A percentile compares a stretch with the other conserved stretches of the same genome.
Evolutionary conservation across 1,284 basidiomycete species (phyloP).

Genomic region (Vanrija sp.): DNA sequence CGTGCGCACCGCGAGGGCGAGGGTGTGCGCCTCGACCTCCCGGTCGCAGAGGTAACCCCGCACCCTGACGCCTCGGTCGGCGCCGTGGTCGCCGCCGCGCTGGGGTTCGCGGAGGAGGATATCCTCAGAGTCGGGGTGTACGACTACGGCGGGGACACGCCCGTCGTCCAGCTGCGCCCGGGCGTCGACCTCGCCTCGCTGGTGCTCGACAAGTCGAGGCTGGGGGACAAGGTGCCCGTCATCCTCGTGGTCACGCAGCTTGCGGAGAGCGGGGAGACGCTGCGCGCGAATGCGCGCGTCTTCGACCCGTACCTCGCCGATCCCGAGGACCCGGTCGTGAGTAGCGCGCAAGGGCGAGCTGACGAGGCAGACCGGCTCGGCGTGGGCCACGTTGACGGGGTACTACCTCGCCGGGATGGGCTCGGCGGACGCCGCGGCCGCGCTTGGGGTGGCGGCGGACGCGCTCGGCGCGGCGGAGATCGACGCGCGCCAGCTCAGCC

Average conservation of each 20-base stretch:
- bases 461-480: not conserved
- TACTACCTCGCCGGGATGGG: conserved; percentile 26
- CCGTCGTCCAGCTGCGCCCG: not conserved
- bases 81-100: conserved; percentile 48
- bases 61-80: conserved; percentile 68
- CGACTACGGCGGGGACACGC: not conserved
- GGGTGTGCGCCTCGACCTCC: conserved; percentile 65
- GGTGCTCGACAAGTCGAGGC: no score
- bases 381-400: conserved; percentile 30
- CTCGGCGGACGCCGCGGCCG: not conserved
- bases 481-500: conserved; percentile 10
- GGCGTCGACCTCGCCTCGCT: not conserved
- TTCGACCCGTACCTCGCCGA: conserved; percentile 22
- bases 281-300: conserved; percentile 17
- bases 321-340: conserved; percentile 37
- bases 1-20: conserved; percentile 18
- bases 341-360: not conserved
- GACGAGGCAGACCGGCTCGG: conserved; percentile 30
- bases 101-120: not conserved
- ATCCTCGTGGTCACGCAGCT: not conserved
- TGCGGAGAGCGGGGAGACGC: not conserved
- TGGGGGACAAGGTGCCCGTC: not conserved
- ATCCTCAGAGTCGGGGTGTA: not conserved
- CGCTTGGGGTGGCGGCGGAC: not conserved
- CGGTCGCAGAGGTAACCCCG: conserved; percentile 52